Evolutionary conservation across 495 filamentous ascomycete genomes (phyloP), one percentile per base, ranked within the genome.

Genomic region (Hypoxylon trugodes): DNA sequence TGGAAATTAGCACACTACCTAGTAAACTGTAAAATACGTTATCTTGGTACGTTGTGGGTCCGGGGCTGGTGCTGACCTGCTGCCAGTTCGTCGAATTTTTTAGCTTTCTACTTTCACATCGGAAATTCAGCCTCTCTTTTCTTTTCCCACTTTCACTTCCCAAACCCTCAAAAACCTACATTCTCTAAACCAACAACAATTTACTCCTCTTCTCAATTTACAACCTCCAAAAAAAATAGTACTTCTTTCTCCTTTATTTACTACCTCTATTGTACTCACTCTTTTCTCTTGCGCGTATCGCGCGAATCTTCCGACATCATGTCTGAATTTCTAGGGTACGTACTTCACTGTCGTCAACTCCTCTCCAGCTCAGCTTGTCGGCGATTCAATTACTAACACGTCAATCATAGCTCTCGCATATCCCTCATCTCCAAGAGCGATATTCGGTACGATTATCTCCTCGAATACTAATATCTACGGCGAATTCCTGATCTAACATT

Each of bases 351-450:
- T 19, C 35, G 32, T 19, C 58, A 9, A 47, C 21, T 55, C 12
- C 12, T 16, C 12, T 52, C 40, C 10, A 19, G 32, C 26, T 22
- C 36, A 32, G 38, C 8, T 28, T 48, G 16, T 47, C 21, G 49
- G 18, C 18, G 16, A n/a, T 8, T 36, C 7, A 30, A 49, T 49
- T 61, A 46, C 76, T 77, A 57, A 77, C 35, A 37, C 18, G 5
- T 24, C 36, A 30, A 1, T 19, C 61, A 43, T 68, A 92, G 90
- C 65, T 82, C 90, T 50, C 84, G 87, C 47, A 94, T 94, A 76
- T 92, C 89, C 26, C 81, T 99, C 76, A 93, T 99, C 77, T 98
- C 96, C 15, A 96, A 91, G 78, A 96, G 93, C 75, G 92, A 97
- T 76, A 97, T 99, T 77, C 90, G 92, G 90, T 96, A 79, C 61